Percentiles rank a stretch among this genome's conserved stretches.
These are phyloP conservation scores for Candida peoriensis DNA, from an alignment of 805 yeast genomes.

Conservation along the genomic window DNA sequence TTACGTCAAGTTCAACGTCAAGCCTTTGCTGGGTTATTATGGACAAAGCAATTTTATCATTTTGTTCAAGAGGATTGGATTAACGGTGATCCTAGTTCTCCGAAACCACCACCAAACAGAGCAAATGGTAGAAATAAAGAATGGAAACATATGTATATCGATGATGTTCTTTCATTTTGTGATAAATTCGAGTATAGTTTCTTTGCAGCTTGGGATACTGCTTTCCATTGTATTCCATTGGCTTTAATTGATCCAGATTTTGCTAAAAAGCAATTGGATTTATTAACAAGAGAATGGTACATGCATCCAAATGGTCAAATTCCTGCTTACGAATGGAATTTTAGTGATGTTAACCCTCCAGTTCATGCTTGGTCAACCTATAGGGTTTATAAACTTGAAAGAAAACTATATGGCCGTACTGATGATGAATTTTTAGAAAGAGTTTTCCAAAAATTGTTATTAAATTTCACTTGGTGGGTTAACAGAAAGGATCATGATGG, in stretches of 20 bases:
- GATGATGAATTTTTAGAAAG: conserved; percentile 82
- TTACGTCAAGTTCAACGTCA: conserved; percentile 83
- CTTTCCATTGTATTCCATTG: conserved; percentile 89
- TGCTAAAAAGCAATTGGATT: conserved; percentile 82
- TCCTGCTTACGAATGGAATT: conserved; percentile 97
- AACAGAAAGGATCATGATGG: conserved; percentile 85
- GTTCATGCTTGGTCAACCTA: conserved; percentile 96
- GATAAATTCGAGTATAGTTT: conserved; percentile 97
- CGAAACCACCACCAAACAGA: conserved; percentile 76
- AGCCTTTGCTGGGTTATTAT: conserved; percentile 87
- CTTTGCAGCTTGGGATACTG: conserved; percentile 96
- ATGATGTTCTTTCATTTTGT: conserved; percentile 83
- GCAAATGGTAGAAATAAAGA: conserved; percentile 84
- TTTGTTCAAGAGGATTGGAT: conserved; percentile 85
- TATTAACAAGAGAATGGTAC: conserved; percentile 90
- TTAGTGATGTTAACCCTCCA: conserved; percentile 93
- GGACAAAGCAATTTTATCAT: conserved; percentile 91
- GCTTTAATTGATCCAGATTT: conserved; percentile 92
- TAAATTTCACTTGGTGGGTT: conserved; percentile 97
- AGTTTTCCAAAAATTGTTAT: conserved; percentile 84
- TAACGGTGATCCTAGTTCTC: conserved; percentile 76
- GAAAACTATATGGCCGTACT: conserved; percentile 76
- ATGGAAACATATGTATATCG: conserved; percentile 86
- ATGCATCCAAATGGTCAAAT: conserved; percentile 98
- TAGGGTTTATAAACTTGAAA: conserved; percentile 80